These are phyloP conservation scores for Hyphopichia homilentoma DNA, from an alignment of 805 yeast species.

Conservation along the genomic window DNA sequence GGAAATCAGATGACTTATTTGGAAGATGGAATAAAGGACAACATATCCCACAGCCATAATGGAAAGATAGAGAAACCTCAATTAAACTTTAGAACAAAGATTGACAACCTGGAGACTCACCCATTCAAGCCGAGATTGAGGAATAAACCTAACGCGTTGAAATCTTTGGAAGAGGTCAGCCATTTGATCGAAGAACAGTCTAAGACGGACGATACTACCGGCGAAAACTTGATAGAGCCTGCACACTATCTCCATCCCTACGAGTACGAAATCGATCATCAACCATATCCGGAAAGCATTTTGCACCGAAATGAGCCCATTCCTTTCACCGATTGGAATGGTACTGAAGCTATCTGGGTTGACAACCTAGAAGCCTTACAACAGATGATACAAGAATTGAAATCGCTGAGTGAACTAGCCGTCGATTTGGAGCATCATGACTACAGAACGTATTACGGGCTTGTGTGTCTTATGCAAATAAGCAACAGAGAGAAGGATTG, in stretches of 20 bases:
- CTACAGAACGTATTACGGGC: slow-evolving; percentile 82
- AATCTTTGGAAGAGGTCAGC: slow-evolving; percentile 51
- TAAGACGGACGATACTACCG: slow-evolving; percentile 10
- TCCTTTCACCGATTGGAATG: slow-evolving; percentile 60
- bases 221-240: slow-evolving; percentile 41
- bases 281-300: slow-evolving; percentile 63
- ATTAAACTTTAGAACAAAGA: slow-evolving; percentile 45
- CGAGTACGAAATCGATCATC: slow-evolving; percentile 62
- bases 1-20: slow-evolving; percentile 40
- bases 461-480: slow-evolving; percentile 91
- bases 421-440: slow-evolving; percentile 97
- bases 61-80: slow-evolving; percentile 65
- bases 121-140: slow-evolving; percentile 79
- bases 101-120: slow-evolving; percentile 63
- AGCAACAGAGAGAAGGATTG: slow-evolving; percentile 79
- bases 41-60: slow-evolving; percentile 9
- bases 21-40: slow-evolving; percentile 37
- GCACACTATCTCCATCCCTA: slow-evolving; percentile 80
- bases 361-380: slow-evolving; percentile 52
- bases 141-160: slow-evolving; percentile 67
- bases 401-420: slow-evolving; percentile 62
- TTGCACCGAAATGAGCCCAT: slow-evolving; percentile 39
- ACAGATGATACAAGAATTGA: slow-evolving; percentile 53
- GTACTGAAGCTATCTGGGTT: slow-evolving; percentile 67
- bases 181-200: slow-evolving; percentile 25